Evolutionary conservation across 495 filamentous ascomycete genomes (phyloP).

Genomic region (Daldinia grandis): DNA sequence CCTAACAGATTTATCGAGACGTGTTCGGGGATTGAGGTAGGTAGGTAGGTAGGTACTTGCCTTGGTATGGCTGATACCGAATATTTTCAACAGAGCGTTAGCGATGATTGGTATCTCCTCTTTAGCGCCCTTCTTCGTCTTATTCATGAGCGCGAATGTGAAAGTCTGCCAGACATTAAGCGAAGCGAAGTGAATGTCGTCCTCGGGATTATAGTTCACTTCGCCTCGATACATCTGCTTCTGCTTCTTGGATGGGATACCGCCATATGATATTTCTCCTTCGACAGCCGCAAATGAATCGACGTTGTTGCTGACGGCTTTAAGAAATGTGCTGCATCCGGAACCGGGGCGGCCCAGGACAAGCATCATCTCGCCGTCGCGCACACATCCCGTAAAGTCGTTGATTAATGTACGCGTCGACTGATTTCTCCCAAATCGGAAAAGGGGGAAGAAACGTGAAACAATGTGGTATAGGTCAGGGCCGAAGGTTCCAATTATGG

Average conservation of each 20-base stretch:
- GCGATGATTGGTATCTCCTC: slow-evolving; percentile 74
- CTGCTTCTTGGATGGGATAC: slow-evolving; percentile 74
- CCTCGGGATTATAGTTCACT: slow-evolving; percentile 84
- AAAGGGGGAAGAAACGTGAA: slow-evolving; percentile 67
- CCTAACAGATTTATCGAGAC: background rate
- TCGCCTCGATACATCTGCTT: slow-evolving; percentile 77
- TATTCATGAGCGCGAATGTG: slow-evolving; percentile 83
- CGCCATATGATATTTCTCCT: slow-evolving; percentile 79
- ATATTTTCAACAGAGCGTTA: slow-evolving; percentile 75
- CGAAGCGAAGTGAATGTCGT: slow-evolving; percentile 80
- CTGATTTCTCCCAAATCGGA: slow-evolving; percentile 55
- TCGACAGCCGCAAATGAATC: slow-evolving; percentile 69
- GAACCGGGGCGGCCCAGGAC: slow-evolving; percentile 82
- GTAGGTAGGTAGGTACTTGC: no score
- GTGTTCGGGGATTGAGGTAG: background rate
- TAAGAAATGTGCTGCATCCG: slow-evolving; percentile 83
- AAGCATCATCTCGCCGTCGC: slow-evolving; percentile 82
- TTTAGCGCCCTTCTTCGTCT: slow-evolving; percentile 77
- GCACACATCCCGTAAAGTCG: slow-evolving; percentile 80
- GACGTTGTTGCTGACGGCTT: slow-evolving; percentile 77
- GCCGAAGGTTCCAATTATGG: slow-evolving; percentile 83
- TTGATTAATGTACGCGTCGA: slow-evolving; percentile 69
- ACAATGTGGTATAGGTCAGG: slow-evolving; percentile 81
- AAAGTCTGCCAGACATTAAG: slow-evolving; percentile 83
- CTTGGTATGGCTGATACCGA: slow-evolving; percentile 82